phyloP scores from a whole-genome alignment of 768 basidiomycete species.

The Mrakia blollopis region DNA sequence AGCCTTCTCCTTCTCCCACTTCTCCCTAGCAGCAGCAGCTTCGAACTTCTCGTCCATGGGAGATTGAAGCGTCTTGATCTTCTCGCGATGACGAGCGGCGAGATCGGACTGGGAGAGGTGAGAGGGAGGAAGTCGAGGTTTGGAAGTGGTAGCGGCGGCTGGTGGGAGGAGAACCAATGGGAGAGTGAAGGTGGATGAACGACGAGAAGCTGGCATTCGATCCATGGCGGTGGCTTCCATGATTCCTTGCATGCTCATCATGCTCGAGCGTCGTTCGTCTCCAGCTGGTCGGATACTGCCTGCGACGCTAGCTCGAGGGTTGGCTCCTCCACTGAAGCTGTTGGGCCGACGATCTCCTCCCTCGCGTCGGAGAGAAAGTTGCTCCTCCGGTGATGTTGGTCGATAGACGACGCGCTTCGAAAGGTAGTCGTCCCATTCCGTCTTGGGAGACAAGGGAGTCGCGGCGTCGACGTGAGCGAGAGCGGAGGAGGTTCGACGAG shows the following conservation, averaged over 20 bases:
- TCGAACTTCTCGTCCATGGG: constrained; percentile 9
- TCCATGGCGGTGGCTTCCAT: neutral
- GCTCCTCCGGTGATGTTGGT: constrained; percentile 47
- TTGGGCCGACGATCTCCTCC: neutral
- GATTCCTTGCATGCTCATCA: neutral
- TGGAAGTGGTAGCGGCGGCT: neutral
- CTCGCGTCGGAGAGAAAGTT: too few relatives aligned
- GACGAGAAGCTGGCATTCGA: neutral
- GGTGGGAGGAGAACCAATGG: neutral
- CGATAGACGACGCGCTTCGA: constrained; percentile 77
- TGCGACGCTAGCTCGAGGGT: neutral
- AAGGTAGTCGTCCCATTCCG: constrained; percentile 81
- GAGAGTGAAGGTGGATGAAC: neutral
- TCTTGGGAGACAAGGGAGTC: constrained; percentile 43
- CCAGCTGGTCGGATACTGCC: neutral
- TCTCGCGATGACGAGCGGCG: constrained; percentile 7
- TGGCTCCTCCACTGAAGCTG: neutral
- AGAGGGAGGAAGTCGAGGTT: neutral
- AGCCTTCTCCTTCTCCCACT: constrained; percentile 9
- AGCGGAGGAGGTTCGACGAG: constrained; percentile 59
- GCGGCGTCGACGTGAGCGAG: constrained; percentile 2
- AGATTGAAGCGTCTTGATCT: neutral
- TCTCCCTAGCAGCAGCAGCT: neutral
- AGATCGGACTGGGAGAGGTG: constrained; percentile 3
- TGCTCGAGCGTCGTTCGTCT: neutral